Base-by-base conservation (phyloP, 176 grass and related monocot species). In the Puccinellia tenuiflora region DNA sequence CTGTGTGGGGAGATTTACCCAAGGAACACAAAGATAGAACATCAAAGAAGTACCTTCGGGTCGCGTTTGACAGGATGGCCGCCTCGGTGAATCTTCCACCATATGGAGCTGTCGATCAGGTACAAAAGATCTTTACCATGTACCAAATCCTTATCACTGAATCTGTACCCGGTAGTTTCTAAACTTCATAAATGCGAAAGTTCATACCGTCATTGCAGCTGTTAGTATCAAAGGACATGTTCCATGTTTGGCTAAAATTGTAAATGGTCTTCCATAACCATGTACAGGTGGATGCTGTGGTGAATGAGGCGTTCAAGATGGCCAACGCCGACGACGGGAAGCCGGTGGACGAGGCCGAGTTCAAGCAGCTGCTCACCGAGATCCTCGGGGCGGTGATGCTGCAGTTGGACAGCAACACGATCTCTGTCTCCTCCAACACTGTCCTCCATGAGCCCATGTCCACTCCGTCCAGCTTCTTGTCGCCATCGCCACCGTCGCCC, bases 301-400 rank as follows among this genome's bases (percentile, higher is more conserved):
- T 97, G 60, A 76, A 92, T 1, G 92, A 94, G 20, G 88, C 88
- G 17, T 90, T 97, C 86, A 87, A 87, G 76, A 89, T 92, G 81
- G 84, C 71, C 9, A 80, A 78, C 18, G 82, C 84, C 5, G 86
- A 97, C 8, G 86, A 92, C 9, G 75, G 86, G 38, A 92, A 86
- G 69, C 55, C 64, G 0, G 81, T 94, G n/a, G 84, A 92, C 39
- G 90, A 97, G 74, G 75, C 84, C 1, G 88, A 89, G 84, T 97
- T 92, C 88, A 94, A 97, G 90, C 90, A 94, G 47, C 46, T 83
- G 5, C 82, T 97, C 78, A 91, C 84, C 1, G 88, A 94, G 86
- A 85, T 97, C 78, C 88, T 97, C 10, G 95, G 87, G 38, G 87
- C 88, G 22, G 56, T 91, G 37, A 97, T 97, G 95, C 84, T 97